Conservation (phyloP, 352 stramenopile genomes). For the Globisporangium apiculatum region DNA sequence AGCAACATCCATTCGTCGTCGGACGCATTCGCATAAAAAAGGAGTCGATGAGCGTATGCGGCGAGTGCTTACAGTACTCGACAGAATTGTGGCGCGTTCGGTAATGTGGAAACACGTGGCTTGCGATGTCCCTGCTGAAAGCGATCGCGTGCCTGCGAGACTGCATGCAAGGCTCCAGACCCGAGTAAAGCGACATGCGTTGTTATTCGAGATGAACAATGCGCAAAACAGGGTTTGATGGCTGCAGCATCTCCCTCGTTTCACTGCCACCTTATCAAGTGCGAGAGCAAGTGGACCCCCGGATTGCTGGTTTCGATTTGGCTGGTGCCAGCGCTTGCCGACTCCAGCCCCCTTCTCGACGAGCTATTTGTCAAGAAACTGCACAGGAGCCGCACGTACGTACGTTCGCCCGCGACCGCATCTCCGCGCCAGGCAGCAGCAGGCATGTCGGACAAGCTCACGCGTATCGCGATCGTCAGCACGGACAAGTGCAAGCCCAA, state of each 20-base stretch:
- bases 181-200: no score
- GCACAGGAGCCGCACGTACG: background rate
- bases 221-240: background rate
- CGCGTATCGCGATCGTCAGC: constrained; percentile 98
- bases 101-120: no score
- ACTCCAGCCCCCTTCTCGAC: background rate
- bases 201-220: no score
- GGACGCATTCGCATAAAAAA: no score
- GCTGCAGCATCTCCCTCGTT: background rate
- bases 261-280: no score
- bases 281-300: background rate
- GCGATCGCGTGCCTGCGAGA: no score
- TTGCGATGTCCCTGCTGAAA: no score
- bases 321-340: background rate
- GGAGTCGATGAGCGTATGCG: no score
- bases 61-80: no score
- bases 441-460: constrained; percentile 89
- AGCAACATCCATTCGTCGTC: no score
- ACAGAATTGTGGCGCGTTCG: no score
- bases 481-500: constrained; percentile 99
- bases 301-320: constrained; percentile 2
- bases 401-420: background rate
- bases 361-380: constrained; percentile 4
- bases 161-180: no score
- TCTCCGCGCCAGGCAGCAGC: background rate